These are phyloP conservation scores for Bacidia gigantensis DNA, from an alignment of 495 filamentous ascomycete species.

Conservation along the genomic window DNA sequence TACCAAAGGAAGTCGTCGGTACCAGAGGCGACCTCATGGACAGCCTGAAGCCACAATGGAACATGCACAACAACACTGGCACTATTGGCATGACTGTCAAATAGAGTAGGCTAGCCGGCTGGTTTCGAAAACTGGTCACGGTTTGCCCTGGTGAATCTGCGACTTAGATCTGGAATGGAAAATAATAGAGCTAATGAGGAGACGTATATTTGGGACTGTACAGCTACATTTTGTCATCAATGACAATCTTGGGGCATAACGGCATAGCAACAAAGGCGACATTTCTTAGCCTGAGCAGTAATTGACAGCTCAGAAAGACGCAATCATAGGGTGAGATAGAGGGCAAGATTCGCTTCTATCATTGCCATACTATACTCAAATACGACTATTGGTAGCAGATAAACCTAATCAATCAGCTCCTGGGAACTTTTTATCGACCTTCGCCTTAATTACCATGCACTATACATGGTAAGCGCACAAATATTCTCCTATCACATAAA, in stretches of 20 bases:
- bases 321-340: neutral
- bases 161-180: neutral
- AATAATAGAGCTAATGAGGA: conserved; percentile 6
- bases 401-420: neutral
- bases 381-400: neutral
- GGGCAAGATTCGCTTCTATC: neutral
- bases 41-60: conserved; percentile 67
- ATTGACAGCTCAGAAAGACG: neutral
- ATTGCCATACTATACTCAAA: neutral
- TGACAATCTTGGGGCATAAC: neutral
- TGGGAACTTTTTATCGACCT: no score
- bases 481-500: conserved; percentile 31
- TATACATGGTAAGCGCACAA: neutral
- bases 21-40: conserved; percentile 57
- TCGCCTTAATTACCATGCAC: neutral
- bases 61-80: conserved; percentile 31
- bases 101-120: conserved; percentile 1
- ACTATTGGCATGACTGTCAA: conserved; percentile 4
- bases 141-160: neutral
- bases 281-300: neutral
- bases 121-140: neutral
- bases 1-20: conserved; percentile 73
- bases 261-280: neutral
- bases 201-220: conserved; percentile 4
- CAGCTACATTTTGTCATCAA: neutral